Evolutionary conservation across 1,139 yeast species (phyloP), one percentile per base, ranked within the genome.

Genomic region (Magnusiomyces magnusii): DNA sequence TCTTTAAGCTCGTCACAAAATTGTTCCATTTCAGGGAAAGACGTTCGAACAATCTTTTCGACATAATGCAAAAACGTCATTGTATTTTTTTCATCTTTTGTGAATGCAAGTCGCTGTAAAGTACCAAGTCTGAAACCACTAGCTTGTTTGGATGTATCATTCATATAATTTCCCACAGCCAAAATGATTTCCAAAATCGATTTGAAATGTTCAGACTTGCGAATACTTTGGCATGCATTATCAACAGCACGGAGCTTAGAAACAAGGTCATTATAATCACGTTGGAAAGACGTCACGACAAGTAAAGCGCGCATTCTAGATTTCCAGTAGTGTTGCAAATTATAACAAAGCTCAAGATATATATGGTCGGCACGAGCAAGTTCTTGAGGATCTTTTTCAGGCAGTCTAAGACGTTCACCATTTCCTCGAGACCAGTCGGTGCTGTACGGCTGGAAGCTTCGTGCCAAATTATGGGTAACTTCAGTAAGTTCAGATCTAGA

Each of bases 101-200:
- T 85, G 68, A 91, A 90, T 56, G 86, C 88, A 60, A 93, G 77
- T 66, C 96, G 78, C 65, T 86, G 95, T 60, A 93, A 76, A 1
- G 97, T 87, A 41, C 89, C 87, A 51, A 93, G 76, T 66, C 83
- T 85, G 75, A 93, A 91, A 1, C 98, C 99, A 58, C 80, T 74
- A 0, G 96, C 97, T 65, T 85, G 86, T 67, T 87, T 91, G 7
- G 87, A 76, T 39, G 78, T 74, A 68, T 89, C 96, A 71, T 93
- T 93, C 98, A 93, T 93, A 68, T 85, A 91, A 69, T 93, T 93
- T 25, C 98, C 99, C 61, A 93, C 85, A 23, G 87, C 86, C 64
- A 91, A 79, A 57, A 93, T 88, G 51, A 93, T 81, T 54, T 86
- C 86, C 60, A 93, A 76, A 10, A 92, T 80, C 60, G 81, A 80